These are phyloP conservation scores for Kodamaea suecica DNA, from an alignment of 1,139 yeast genomes.

Conservation along the genomic window DNA sequence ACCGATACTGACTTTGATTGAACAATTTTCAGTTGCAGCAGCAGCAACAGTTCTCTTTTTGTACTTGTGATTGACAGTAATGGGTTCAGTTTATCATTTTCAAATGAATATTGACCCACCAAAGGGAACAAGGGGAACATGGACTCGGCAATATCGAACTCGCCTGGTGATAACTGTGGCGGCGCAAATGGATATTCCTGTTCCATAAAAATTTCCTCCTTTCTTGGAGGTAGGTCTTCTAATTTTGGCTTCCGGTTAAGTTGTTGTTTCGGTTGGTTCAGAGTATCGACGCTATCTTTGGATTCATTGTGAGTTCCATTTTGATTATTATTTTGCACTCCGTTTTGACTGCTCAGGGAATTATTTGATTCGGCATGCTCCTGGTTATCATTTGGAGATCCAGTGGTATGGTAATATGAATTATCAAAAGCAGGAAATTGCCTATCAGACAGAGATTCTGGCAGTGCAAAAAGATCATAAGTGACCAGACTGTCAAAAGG, in stretches of 20 bases:
- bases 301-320: not conserved
- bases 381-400: not conserved
- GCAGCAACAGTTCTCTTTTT: not conserved
- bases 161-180: constrained; percentile 12
- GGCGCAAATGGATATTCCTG: constrained; percentile 3
- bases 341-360: not conserved
- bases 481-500: constrained; percentile 3
- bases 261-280: too few relatives aligned
- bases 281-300: not conserved
- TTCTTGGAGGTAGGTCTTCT: not conserved
- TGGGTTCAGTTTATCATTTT: constrained; percentile 36
- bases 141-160: constrained; percentile 19
- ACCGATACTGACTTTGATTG: not conserved
- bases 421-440: constrained; percentile 1
- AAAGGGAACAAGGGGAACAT: constrained; percentile 54
- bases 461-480: constrained; percentile 5
- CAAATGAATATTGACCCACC: constrained; percentile 46
- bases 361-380: not conserved
- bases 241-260: not conserved
- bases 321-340: not conserved
- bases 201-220: constrained; percentile 1
- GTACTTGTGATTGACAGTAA: constrained; percentile 28
- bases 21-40: constrained; percentile 1
- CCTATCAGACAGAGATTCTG: constrained; percentile 3
- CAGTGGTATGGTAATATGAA: not conserved